Base-by-base conservation (phyloP, 2,329 filamentous ascomycete genomes). In the Pseudopyricularia cyperi region DNA sequence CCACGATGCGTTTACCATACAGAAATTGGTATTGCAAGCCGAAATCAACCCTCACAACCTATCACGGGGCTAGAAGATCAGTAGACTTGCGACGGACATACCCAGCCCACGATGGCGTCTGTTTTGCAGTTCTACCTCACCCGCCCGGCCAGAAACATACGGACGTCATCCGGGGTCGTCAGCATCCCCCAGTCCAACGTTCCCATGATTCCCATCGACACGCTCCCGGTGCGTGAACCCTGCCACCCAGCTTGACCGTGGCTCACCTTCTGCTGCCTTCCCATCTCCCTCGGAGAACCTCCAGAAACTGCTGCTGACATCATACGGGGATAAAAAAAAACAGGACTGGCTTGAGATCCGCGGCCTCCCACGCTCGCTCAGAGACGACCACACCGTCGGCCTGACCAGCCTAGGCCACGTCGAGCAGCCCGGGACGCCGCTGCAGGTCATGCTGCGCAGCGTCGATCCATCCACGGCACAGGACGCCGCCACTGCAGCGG, bases 141-240 rank as follows among this genome's bases (percentile, higher is more conserved):
- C 7, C 47, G 47, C 17, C 47, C 47, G 12, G 47, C 17, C 37
- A 42, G 17, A 2, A 35, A 15, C 22, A n/a, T 35, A 4, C 32
- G 34, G 11, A 48, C 46, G 7, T 12, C n/a, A 3, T 42, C 37
- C 14, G 37, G 37, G n/a, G 30, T 14, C 30, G 17, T 34, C 47
- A 19, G 17, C 3, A 24, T 34, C 17, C 65, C 63, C 0, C 66
- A 65, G 3, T 60, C 62, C 7, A 66, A 74, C 3, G 74, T 79
- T 1, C 77, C 76, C 7, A 67, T 80, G n/a, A 66, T 80, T n/a
- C 68, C 76, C 0, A 61, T 71, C 12, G 76, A 79, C 58, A 66
- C 77, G 54, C 68, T 80, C 0, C 75, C 75, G 0, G 37, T 42
- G 14, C 7, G 37, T n/a, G n/a, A n/a, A n/a, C n/a, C n/a, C n/a